A percentile compares a stretch with the other conserved stretches of the same genome.
Evolutionary conservation across 2,329 filamentous ascomycete genomes (phyloP).

Genomic region (Alternaria viburni): DNA sequence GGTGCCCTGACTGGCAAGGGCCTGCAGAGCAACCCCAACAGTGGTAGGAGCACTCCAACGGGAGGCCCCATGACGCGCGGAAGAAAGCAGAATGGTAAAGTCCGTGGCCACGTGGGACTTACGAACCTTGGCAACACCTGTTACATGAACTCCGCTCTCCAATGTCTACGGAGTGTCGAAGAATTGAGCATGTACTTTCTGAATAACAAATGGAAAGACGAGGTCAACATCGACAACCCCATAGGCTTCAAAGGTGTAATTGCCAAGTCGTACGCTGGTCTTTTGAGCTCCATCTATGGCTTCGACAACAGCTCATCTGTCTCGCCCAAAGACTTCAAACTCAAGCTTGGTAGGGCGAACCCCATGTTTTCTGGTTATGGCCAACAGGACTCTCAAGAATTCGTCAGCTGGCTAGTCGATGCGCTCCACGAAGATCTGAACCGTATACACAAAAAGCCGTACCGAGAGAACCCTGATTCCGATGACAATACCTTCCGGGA

Average conservation of each 20-base stretch:
- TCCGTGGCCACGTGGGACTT: constrained; percentile 79
- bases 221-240: constrained; percentile 85
- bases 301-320: constrained; percentile 71
- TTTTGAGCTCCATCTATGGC: constrained; percentile 80
- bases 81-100: constrained; percentile 70
- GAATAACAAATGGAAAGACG: constrained; percentile 67
- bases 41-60: constrained; percentile 74
- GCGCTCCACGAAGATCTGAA: constrained; percentile 95
- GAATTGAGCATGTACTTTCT: constrained; percentile 94
- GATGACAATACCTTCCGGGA: constrained; percentile 94
- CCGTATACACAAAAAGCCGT: constrained; percentile 91
- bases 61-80: constrained; percentile 72
- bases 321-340: constrained; percentile 81
- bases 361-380: constrained; percentile 91
- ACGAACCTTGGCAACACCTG: constrained; percentile 95
- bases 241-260: constrained; percentile 86
- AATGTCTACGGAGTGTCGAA: constrained; percentile 91
- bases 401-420: constrained; percentile 92
- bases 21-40: constrained; percentile 52
- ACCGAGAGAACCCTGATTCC: constrained; percentile 96
- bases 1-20: constrained; percentile 44
- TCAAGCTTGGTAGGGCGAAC: constrained; percentile 78
- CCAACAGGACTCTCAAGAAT: constrained; percentile 97
- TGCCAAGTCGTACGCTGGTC: constrained; percentile 78
- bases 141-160: constrained; percentile 98